Conservation (phyloP, 306 rosid species). For the Hippophae tibetana region DNA sequence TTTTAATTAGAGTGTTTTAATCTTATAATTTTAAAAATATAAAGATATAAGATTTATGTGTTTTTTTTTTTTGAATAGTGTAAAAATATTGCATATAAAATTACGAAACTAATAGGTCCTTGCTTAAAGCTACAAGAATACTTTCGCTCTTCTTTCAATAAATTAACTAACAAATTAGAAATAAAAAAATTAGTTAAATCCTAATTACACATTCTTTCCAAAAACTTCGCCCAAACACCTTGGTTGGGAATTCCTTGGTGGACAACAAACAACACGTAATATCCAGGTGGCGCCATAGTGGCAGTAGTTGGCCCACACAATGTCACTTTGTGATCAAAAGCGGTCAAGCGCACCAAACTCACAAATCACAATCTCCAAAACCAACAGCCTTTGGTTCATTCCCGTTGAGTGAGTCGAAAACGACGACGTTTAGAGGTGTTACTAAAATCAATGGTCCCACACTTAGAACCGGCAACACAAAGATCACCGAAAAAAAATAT, state of each 20-base stretch:
- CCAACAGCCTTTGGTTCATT: slow-evolving; percentile 72
- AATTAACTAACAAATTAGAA: no score
- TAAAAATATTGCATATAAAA: no score
- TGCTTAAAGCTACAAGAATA: no score
- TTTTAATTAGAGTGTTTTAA: no score
- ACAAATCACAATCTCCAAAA: slow-evolving; percentile 24
- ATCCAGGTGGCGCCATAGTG: slow-evolving; percentile 68
- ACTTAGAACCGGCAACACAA: slow-evolving; percentile 18
- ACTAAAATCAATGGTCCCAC: slow-evolving; percentile 10
- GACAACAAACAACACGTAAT: slow-evolving; percentile 49
- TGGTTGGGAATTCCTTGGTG: slow-evolving; percentile 55
- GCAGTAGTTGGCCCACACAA: slow-evolving; percentile 33
- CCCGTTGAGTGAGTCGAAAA: slow-evolving; percentile 57
- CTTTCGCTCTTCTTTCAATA: no score
- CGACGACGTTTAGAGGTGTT: slow-evolving; percentile 43
- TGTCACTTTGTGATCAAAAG: slow-evolving; percentile 26
- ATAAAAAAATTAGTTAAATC: no score
- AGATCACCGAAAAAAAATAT: slow-evolving; percentile 25
- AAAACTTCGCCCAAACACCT: slow-evolving; percentile 44
- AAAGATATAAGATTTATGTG: no score
- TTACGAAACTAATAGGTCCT: no score
- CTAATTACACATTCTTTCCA: no score
- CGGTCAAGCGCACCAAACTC: slow-evolving; percentile 14
- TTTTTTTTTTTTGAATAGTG: no score
- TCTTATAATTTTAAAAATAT: no score